Evolutionary conservation across 1,284 basidiomycete genomes (phyloP), one percentile per base, ranked within the genome.

Genomic region (Agroathelia rolfsii): DNA sequence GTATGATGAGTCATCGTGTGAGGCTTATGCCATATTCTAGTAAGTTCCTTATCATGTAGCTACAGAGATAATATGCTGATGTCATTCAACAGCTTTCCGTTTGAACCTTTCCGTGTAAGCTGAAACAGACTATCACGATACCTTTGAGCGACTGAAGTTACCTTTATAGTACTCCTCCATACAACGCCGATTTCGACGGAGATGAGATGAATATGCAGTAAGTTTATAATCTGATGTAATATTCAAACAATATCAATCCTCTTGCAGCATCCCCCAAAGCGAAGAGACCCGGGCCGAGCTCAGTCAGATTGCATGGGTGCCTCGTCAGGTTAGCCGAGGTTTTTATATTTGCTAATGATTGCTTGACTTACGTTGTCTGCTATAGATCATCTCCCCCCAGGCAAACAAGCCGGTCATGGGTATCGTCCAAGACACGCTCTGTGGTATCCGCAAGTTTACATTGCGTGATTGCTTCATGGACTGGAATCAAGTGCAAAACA

Each of bases 131-230:
- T 40, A 41, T 40, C 36, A 41, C 35, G 39, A 34, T 33, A 45
- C 30, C 34, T 38, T 33, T 32, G 34, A 42, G 45, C 39, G 49
- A 41, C 37, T 55, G 51, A 47, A 59, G 46, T 42, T 47, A 45
- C 34, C 17, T 37, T 37, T 45, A 29, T 50, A 79, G 76, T 34
- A 88, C 84, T 11, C 83, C 86, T 23, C 87, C 87, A 0, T 90
- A 90, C 62, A 96, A 96, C 49, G 92, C 92, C 55, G 92, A 96
- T 64, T 99, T 98, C 63, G 95, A 98, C 55, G 95, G 95, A 50
- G 95, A 99, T 56, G 94, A 98, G 61, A 98, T 98, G 95, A 98
- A 98, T 64, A 88, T 98, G 83, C 93, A 95, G 87, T 90, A 72
- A 35, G 84, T 76, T 12, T 22, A 15, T 36, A 3, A 19, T 34